Conservation (phyloP, 257 asterid genomes). For the Solanum pennellii region DNA sequence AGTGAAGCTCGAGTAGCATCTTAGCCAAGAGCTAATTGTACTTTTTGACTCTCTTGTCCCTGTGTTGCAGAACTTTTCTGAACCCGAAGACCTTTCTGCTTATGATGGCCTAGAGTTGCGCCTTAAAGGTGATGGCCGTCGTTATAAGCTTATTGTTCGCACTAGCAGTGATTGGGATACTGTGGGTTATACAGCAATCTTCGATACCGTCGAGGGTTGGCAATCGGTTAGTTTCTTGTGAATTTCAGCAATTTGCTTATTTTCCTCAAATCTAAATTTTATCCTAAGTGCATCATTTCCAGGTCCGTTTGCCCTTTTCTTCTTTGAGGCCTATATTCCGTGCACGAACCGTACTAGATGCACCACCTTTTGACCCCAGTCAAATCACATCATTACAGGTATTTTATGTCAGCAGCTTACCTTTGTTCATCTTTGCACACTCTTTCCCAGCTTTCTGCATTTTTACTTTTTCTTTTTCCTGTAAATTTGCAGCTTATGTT, state of each 20-base stretch:
- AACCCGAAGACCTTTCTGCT: slow-evolving; percentile 81
- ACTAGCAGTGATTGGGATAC: slow-evolving; percentile 95
- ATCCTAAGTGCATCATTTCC: slow-evolving; percentile 6
- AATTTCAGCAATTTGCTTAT: not conserved
- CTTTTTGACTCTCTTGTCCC: not conserved
- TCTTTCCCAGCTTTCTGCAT: not conserved
- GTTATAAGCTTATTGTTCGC: slow-evolving; percentile 76
- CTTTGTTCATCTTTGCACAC: not conserved
- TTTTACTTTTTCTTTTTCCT: not conserved
- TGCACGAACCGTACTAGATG: slow-evolving; percentile 77
- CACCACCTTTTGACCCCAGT: slow-evolving; percentile 71
- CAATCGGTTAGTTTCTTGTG: slow-evolving; percentile 49
- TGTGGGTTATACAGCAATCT: slow-evolving; percentile 67
- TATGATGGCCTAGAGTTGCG: slow-evolving; percentile 89
- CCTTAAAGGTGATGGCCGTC: slow-evolving; percentile 79
- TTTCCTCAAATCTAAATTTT: not conserved
- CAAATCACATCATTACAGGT: slow-evolving; percentile 83
- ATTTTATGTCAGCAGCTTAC: not conserved
- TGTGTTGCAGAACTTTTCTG: slow-evolving; percentile 59
- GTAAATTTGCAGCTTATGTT: slow-evolving; percentile 75
- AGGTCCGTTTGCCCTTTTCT: slow-evolving; percentile 78
- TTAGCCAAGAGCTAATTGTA: not conserved
- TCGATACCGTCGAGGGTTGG: slow-evolving; percentile 84
- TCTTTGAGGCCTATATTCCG: slow-evolving; percentile 87
- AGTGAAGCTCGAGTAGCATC: not conserved